Evolutionary conservation across 768 basidiomycete genomes (phyloP).

Genomic region (Trametes meyenii): DNA sequence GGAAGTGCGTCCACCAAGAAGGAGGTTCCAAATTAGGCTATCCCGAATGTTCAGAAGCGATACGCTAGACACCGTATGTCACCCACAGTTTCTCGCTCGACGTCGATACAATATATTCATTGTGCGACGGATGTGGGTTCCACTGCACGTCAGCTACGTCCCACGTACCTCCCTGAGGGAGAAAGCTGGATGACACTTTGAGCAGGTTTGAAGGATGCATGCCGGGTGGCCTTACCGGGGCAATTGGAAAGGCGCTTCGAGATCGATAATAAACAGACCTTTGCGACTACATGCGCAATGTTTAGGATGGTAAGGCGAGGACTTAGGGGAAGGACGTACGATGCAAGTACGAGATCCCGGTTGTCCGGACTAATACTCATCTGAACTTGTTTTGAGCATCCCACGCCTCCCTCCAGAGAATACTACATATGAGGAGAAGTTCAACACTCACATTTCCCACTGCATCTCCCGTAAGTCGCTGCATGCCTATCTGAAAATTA

Average conservation of each 20-base stretch:
- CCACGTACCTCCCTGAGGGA: conserved; percentile 97
- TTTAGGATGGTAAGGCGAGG: not conserved
- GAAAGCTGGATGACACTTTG: conserved; percentile 46
- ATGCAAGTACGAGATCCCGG: conserved; percentile 88
- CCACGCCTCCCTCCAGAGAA: conserved; percentile 30
- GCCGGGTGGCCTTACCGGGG: conserved; percentile 54
- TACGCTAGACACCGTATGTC: not conserved
- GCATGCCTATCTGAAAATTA: conserved; percentile 78
- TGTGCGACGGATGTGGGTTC: conserved; percentile 79
- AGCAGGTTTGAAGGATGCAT: not conserved
- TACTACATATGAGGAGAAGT: conserved; percentile 6
- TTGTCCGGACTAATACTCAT: conserved; percentile 92
- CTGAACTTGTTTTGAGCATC: conserved; percentile 39
- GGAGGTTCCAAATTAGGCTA: conserved; percentile 92
- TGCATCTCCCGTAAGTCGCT: conserved; percentile 75
- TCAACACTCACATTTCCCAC: conserved; percentile 71
- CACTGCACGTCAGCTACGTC: conserved; percentile 93
- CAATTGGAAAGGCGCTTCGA: conserved; percentile 82
- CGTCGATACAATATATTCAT: conserved; percentile 85
- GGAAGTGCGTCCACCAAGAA: conserved; percentile 68
- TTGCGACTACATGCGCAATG: conserved; percentile 55
- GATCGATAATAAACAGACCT: conserved; percentile 93
- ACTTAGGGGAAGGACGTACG: conserved; percentile 49
- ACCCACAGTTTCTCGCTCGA: conserved; percentile 85
- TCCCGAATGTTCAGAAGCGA: not conserved